Conservation (phyloP, 139 green algal genomes). For the Astrephomene gubernaculifera region DNA sequence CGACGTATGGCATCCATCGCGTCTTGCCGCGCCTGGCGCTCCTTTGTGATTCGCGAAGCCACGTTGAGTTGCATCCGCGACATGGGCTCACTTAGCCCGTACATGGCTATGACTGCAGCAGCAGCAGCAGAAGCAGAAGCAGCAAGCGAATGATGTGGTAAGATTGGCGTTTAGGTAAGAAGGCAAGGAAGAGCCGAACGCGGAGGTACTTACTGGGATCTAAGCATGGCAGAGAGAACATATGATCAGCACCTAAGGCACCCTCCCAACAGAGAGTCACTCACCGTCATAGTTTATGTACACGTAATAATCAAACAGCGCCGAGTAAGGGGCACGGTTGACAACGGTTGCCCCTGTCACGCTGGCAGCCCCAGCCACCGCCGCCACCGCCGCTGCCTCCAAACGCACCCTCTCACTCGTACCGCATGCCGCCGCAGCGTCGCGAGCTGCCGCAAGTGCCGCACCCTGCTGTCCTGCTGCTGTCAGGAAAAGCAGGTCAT, state of each 20-base stretch:
- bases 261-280: too few species aligned
- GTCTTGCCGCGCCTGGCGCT: not conserved
- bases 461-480: not conserved
- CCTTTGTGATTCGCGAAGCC: not conserved
- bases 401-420: not conserved
- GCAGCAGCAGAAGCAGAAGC: too few species aligned
- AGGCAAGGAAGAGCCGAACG: too few species aligned
- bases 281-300: not conserved
- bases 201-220: too few species aligned
- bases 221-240: too few species aligned
- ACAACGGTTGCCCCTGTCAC: not conserved
- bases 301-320: not conserved
- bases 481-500: constrained; percentile 26
- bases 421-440: not conserved
- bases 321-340: constrained; percentile 28
- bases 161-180: too few species aligned
- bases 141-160: too few species aligned
- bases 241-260: too few species aligned
- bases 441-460: not conserved
- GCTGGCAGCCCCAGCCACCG: not conserved
- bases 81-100: not conserved
- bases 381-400: constrained; percentile 18
- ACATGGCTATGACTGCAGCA: not conserved
- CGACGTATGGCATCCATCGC: not conserved
- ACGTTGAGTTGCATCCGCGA: not conserved